Percentiles rank a stretch among this genome's conserved stretches.
Evolutionary conservation across 139 green algal species (phyloP).

Genomic region (Picochlorum sp.): DNA sequence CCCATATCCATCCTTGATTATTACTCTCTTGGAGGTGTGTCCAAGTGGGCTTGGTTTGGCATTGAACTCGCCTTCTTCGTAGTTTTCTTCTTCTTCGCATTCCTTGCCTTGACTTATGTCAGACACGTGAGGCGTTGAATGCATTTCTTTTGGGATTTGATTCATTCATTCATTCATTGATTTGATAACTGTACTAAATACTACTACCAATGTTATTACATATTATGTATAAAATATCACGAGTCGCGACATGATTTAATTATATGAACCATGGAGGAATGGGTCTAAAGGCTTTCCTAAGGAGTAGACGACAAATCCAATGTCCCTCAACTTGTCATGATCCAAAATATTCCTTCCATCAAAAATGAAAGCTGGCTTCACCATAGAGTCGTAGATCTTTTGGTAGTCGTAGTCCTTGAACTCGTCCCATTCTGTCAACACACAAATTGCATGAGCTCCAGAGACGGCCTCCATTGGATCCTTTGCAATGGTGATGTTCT

Average conservation of each 20-base stretch:
- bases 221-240: no score
- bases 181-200: no score
- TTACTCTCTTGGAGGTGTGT: conserved; percentile 44
- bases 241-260: not conserved
- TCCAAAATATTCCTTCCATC: conserved; percentile 96
- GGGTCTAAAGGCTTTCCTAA: conserved; percentile 97
- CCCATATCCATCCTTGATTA: conserved; percentile 43
- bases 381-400: conserved; percentile 77
- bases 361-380: conserved; percentile 98
- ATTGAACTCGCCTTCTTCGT: conserved; percentile 43
- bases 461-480: conserved; percentile 56
- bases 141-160: not conserved
- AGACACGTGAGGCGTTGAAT: conserved; percentile 29
- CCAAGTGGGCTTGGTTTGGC: conserved; percentile 53
- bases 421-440: conserved; percentile 98
- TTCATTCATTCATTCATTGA: no score
- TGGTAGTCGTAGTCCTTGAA: conserved; percentile 83
- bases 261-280: conserved; percentile 74
- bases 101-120: conserved; percentile 38
- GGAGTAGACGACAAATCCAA: conserved; percentile 97
- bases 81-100: conserved; percentile 43
- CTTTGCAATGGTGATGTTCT: conserved; percentile 38
- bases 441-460: conserved; percentile 74
- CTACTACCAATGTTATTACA: no score
- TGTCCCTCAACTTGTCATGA: conserved; percentile 72